Percentiles rank a stretch among this genome's conserved stretches.
Conservation (phyloP, 2,329 filamentous ascomycete genomes). For the Fusarium lateritium region DNA sequence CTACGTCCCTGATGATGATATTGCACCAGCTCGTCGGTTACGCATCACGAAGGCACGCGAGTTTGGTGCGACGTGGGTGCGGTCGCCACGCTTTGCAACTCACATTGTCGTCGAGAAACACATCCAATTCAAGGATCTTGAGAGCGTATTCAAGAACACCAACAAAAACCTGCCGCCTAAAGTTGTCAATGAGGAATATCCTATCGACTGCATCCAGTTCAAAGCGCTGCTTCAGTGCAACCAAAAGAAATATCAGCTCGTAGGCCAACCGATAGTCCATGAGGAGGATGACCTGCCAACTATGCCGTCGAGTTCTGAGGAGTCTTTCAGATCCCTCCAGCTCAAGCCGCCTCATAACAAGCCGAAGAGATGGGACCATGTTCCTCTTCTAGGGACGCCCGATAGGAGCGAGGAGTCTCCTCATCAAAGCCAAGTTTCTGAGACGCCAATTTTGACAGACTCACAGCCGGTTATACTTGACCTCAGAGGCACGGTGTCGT, state of each 20-base stretch:
- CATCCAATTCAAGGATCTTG: slow-evolving; percentile 75
- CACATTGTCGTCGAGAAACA: slow-evolving; percentile 85
- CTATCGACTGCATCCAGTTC: slow-evolving; percentile 76
- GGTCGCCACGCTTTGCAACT: slow-evolving; percentile 72
- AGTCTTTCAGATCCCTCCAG: slow-evolving; percentile 59
- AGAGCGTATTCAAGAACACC: slow-evolving; percentile 58
- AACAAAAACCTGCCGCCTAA: slow-evolving; percentile 51
- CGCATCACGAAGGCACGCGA: slow-evolving; percentile 83
- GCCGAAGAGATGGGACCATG: slow-evolving; percentile 57
- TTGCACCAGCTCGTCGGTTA: slow-evolving; percentile 74
- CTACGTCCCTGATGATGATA: slow-evolving; percentile 87
- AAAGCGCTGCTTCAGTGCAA: slow-evolving; percentile 70
- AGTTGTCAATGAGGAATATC: slow-evolving; percentile 78
- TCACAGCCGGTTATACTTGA: slow-evolving; percentile 50
- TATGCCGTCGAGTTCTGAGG: slow-evolving; percentile 25
- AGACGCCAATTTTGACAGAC: slow-evolving; percentile 37
- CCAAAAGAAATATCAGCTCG: slow-evolving; percentile 72
- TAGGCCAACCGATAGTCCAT: slow-evolving; percentile 59
- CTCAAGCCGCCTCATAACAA: slow-evolving; percentile 63
- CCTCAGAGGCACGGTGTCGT: slow-evolving; percentile 22
- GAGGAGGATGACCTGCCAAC: slow-evolving; percentile 3
- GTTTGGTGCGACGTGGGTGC: slow-evolving; percentile 81
- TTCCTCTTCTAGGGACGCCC: slow-evolving; percentile 57
- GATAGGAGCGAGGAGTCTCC: slow-evolving; percentile 53
- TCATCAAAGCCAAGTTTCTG: slow-evolving; percentile 37